Percentiles rank a stretch among this genome's conserved stretches.
Conservation (phyloP, 108 stramenopile species). For the Stephanodiscus minutulus region DNA sequence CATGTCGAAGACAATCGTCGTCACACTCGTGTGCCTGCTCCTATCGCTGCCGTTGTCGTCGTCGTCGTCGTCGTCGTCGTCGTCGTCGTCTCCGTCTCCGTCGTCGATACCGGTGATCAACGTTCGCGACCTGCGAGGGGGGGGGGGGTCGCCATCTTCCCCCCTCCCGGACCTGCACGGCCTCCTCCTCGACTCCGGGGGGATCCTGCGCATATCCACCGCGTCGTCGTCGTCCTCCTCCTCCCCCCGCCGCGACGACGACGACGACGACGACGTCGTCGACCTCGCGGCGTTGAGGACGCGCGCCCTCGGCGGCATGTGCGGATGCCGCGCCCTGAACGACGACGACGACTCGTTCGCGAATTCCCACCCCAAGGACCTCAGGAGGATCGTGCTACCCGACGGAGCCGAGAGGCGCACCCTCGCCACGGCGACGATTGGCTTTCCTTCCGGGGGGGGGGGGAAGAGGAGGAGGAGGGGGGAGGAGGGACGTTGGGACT, state of each 20-base stretch:
- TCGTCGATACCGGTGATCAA: background rate
- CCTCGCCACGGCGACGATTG: conserved; percentile 43
- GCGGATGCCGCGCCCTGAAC: background rate
- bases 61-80: background rate
- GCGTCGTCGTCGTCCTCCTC: background rate
- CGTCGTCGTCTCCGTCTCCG: background rate
- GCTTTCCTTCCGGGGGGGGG: conserved; percentile 13
- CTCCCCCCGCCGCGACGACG: background rate
- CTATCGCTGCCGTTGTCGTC: background rate
- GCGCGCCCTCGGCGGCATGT: background rate
- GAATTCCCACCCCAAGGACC: conserved; percentile 15
- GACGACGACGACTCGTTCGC: background rate
- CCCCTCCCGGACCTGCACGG: background rate
- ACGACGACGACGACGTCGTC: background rate
- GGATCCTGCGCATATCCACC: conserved; percentile 10
- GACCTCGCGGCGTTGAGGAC: background rate
- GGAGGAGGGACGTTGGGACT: conserved; percentile 18
- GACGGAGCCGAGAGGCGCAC: conserved; percentile 33
- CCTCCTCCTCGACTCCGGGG: conserved; percentile 9
- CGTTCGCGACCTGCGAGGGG: background rate
- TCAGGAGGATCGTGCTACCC: conserved; percentile 22
- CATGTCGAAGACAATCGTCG: background rate
- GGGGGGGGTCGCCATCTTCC: too few relatives aligned
- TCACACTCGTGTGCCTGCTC: background rate
- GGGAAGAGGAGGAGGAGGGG: background rate